A percentile compares a stretch with the other conserved stretches of the same genome.
phyloP scores from a whole-genome alignment of 1,139 yeast genomes.

The Yamadazyma trypodendri region DNA sequence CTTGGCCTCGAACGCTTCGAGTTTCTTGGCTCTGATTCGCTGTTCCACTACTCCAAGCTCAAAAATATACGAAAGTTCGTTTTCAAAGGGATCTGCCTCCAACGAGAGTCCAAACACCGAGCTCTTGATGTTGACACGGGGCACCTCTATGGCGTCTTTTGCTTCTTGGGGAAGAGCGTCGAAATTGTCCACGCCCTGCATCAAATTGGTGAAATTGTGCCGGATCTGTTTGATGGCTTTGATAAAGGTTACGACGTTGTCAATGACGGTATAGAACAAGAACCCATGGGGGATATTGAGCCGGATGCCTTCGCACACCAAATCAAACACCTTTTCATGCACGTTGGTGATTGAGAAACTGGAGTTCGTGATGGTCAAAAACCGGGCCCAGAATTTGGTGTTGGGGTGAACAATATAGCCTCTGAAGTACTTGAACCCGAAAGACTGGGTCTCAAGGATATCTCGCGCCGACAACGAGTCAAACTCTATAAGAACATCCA shows the following conservation, averaged over 20 bases:
- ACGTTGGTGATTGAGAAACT: conserved; percentile 18
- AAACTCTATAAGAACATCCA: conserved; percentile 51
- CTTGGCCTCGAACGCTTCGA: conserved; percentile 30
- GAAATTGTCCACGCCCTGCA: conserved; percentile 34
- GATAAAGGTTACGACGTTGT: conserved; percentile 58
- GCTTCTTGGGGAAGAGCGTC: conserved; percentile 35
- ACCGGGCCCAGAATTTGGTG: conserved; percentile 45
- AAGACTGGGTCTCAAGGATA: conserved; percentile 26
- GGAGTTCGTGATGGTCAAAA: conserved; percentile 33
- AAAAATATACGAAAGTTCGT: conserved; percentile 36
- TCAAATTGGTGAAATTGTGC: conserved; percentile 47
- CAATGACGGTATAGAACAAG: conserved; percentile 63
- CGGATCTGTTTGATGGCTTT: conserved; percentile 59
- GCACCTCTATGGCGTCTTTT: conserved; percentile 29
- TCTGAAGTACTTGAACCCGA: conserved; percentile 38
- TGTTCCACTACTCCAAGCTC: conserved; percentile 43
- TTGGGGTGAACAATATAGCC: conserved; percentile 57
- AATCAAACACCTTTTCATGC: conserved; percentile 16
- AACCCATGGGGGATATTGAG: conserved; percentile 59
- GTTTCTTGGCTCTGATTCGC: conserved; percentile 29
- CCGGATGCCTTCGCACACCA: conserved; percentile 29
- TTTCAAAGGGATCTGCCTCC: conserved; percentile 46
- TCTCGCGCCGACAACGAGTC: conserved; percentile 35
- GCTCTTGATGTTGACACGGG: conserved; percentile 31
- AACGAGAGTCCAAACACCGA: conserved; percentile 34